Conservation (phyloP, 768 basidiomycete genomes). For the Amanita fuliginea region DNA sequence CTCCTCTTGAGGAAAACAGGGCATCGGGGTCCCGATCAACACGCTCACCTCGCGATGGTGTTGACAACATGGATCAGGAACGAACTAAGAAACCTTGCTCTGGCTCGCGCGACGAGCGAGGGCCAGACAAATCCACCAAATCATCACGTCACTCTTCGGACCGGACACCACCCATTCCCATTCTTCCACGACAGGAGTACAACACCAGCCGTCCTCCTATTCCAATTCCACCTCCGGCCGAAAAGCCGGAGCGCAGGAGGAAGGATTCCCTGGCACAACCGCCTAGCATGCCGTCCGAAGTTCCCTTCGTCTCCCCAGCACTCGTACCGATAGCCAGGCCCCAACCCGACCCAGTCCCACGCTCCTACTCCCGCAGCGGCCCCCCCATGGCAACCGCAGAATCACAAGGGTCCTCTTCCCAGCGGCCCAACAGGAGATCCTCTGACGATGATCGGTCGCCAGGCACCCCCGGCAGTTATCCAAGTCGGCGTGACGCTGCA, state of each 20-base stretch:
- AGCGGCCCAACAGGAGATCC: slow-evolving; percentile 25
- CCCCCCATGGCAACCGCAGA: slow-evolving; percentile 4
- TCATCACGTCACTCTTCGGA: not conserved
- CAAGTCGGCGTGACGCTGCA: not conserved
- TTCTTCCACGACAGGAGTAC: not conserved
- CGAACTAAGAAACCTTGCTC: not conserved
- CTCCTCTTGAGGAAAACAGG: not conserved
- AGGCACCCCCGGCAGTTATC: not conserved
- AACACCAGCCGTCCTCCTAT: not conserved
- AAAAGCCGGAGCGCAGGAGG: slow-evolving; percentile 1
- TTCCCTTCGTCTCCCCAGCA: not conserved
- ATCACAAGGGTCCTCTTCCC: slow-evolving; percentile 10
- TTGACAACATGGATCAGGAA: not conserved
- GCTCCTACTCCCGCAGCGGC: not conserved
- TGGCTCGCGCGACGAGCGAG: not conserved
- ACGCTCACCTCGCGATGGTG: not conserved
- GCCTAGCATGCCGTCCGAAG: not conserved
- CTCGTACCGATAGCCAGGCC: slow-evolving; percentile 1
- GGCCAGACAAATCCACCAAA: not conserved
- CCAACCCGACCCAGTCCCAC: not conserved
- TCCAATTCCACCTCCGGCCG: not conserved
- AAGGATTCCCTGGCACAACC: slow-evolving; percentile 8
- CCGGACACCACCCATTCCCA: not conserved
- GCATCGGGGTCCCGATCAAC: not conserved
- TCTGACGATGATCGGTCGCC: slow-evolving; percentile 24